These are phyloP conservation scores for Scheffersomyces segobiensis DNA, from an alignment of 1,139 yeast species.

Conservation along the genomic window DNA sequence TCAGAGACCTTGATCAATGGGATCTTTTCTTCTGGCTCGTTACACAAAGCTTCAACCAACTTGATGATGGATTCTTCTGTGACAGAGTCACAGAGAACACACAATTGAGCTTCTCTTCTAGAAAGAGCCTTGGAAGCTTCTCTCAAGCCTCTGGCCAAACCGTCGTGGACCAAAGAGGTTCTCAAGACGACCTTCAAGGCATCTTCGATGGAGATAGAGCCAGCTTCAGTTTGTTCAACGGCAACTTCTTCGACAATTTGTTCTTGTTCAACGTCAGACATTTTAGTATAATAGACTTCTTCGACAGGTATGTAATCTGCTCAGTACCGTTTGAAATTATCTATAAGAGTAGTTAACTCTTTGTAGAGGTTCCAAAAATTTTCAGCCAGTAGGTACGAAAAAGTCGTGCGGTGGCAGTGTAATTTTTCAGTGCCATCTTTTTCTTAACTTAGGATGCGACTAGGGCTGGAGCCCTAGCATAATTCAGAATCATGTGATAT, in stretches of 20 bases:
- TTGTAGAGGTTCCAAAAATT: neutral
- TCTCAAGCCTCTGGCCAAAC: conserved; percentile 99
- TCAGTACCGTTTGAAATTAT: conserved; percentile 57
- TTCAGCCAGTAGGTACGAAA: neutral
- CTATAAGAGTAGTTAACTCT: neutral
- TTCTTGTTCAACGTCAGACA: conserved; percentile 89
- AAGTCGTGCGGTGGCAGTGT: neutral
- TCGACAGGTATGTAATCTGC: conserved; percentile 74
- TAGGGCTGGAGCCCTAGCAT: neutral
- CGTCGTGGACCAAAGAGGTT: conserved; percentile 98
- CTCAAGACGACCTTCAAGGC: conserved; percentile 98
- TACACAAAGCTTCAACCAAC: conserved; percentile 98
- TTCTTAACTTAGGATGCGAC: neutral
- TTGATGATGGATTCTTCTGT: conserved; percentile 96
- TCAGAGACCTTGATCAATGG: conserved; percentile 99
- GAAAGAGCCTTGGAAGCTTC: conserved; percentile 99
- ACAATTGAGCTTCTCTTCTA: conserved; percentile 96
- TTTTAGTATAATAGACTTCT: conserved; percentile 68
- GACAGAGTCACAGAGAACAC: conserved; percentile 97
- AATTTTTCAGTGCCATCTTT: neutral
- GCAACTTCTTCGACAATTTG: conserved; percentile 83
- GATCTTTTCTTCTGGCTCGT: conserved; percentile 94
- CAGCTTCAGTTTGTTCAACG: conserved; percentile 81
- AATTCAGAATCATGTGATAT: neutral
- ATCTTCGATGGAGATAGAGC: conserved; percentile 95